phyloP scores from a whole-genome alignment of 176 grass and related monocot genomes.

The Dendrocalamus sinicus region DNA sequence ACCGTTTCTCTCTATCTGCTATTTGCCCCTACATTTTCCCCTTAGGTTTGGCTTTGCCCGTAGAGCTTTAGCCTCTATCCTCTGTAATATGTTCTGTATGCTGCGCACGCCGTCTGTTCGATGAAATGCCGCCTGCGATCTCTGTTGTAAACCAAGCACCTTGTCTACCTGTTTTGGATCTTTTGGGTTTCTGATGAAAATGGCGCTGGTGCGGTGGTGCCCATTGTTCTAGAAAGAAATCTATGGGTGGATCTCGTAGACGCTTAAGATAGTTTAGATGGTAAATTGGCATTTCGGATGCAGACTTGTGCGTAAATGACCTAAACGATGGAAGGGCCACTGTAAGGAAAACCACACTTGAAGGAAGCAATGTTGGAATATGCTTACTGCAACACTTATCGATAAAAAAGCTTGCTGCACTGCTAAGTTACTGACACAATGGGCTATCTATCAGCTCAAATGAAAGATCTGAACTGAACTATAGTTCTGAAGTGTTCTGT shows the following conservation, averaged over 20 bases:
- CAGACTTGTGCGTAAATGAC: neutral
- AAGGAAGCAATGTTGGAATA: neutral
- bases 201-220: neutral
- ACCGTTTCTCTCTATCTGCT: neutral
- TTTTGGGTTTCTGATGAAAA: neutral
- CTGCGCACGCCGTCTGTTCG: neutral
- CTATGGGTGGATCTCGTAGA: neutral
- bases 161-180: neutral
- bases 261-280: neutral
- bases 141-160: neutral
- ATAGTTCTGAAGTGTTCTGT: neutral
- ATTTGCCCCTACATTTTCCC: neutral
- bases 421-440: neutral
- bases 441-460: neutral
- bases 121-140: neutral
- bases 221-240: neutral
- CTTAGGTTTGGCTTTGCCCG: neutral
- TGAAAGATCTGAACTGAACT: neutral
- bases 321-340: neutral
- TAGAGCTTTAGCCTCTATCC: neutral
- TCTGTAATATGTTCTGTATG: neutral
- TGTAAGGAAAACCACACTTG: neutral
- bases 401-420: neutral
- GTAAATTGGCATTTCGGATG: neutral
- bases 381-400: neutral